phyloP scores from a whole-genome alignment of 2,329 filamentous ascomycete genomes.

The Colletotrichum sp. region DNA sequence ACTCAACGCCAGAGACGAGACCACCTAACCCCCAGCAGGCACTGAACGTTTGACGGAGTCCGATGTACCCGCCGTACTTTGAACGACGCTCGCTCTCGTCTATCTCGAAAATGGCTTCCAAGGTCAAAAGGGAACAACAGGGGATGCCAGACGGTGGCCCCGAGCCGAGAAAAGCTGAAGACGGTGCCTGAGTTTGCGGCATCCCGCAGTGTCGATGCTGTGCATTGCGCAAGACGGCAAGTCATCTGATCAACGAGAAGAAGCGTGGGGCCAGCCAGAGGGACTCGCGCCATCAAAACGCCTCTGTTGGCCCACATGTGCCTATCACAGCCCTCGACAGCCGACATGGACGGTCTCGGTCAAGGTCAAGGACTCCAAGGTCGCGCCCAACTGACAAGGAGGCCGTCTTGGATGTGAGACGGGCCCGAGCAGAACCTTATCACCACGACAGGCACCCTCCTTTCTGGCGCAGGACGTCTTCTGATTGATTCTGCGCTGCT shows the following conservation, averaged over 20 bases:
- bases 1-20: not conserved
- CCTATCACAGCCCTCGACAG: not conserved
- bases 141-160: not conserved
- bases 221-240: not conserved
- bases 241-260: not conserved
- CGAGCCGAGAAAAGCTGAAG: not conserved
- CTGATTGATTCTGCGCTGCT: not conserved
- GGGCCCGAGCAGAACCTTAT: slow-evolving; percentile 14
- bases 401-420: slow-evolving; percentile 3
- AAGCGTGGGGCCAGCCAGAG: not conserved
- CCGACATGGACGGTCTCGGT: not conserved
- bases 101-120: not conserved
- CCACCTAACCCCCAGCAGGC: not conserved
- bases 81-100: not conserved
- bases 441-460: not conserved
- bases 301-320: not conserved
- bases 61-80: not conserved
- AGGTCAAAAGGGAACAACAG: not conserved
- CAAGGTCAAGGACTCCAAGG: not conserved
- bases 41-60: not conserved
- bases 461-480: not conserved
- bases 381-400: not conserved
- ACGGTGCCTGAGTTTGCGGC: not conserved
- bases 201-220: not conserved
- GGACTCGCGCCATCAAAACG: not conserved